Percentiles rank a stretch among this genome's conserved stretches.
Conservation (phyloP, 2,329 filamentous ascomycete species). For the Parafenestella ontariensis region DNA sequence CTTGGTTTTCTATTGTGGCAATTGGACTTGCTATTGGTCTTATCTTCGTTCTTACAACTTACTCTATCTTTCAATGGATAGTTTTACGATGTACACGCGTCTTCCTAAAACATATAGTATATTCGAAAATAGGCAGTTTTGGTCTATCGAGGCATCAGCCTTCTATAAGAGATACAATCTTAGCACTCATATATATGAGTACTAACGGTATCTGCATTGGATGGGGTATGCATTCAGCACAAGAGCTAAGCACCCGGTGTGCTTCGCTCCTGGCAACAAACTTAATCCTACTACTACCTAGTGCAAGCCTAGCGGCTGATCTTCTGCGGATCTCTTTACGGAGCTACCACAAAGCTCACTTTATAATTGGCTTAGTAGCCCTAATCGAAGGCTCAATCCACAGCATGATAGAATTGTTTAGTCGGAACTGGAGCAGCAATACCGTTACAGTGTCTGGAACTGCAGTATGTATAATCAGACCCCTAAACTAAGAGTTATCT, state of each 20-base stretch:
- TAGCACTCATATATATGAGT: slow-evolving; percentile 3
- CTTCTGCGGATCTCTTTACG: slow-evolving; percentile 10
- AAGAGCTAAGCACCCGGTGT: slow-evolving; percentile 13
- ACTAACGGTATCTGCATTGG: slow-evolving; percentile 13
- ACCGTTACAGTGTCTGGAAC: neutral
- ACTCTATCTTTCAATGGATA: neutral
- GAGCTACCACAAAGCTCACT: slow-evolving; percentile 5
- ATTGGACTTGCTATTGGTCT: too few relatives aligned
- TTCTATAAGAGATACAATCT: neutral
- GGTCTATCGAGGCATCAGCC: neutral
- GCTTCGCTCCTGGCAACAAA: slow-evolving; percentile 18
- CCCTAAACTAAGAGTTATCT: too few relatives aligned
- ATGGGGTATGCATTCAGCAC: slow-evolving; percentile 1
- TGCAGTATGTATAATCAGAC: too few relatives aligned
- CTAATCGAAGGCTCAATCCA: slow-evolving; percentile 11
- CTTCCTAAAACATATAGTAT: slow-evolving; percentile 12
- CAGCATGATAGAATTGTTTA: slow-evolving; percentile 2
- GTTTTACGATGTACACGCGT: neutral
- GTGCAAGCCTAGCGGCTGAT: slow-evolving; percentile 10
- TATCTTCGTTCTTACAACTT: too few relatives aligned
- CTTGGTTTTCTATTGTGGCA: too few relatives aligned
- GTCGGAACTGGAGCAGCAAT: neutral
- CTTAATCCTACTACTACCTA: slow-evolving; percentile 11
- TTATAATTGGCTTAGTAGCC: slow-evolving; percentile 6
- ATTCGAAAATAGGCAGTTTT: slow-evolving; percentile 8